Percentiles rank a stretch among this genome's conserved stretches.
Evolutionary conservation across 2,329 filamentous ascomycete species (phyloP).

Genomic region (Daldinia sp.): DNA sequence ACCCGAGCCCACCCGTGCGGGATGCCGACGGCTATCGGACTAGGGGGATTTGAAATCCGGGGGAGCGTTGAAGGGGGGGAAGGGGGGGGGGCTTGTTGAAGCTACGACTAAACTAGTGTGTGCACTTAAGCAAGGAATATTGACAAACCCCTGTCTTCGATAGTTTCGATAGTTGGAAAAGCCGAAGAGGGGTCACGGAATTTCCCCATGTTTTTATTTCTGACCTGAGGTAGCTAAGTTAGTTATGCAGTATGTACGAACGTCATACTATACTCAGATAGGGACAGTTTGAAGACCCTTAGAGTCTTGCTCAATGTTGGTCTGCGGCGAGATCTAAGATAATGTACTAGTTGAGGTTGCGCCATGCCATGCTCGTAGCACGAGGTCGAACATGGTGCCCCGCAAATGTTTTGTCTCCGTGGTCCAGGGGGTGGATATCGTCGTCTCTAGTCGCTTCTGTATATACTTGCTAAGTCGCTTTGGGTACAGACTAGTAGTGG

Average conservation of each 20-base stretch:
- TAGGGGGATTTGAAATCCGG: slow-evolving; percentile 2
- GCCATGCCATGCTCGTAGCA: slow-evolving; percentile 25
- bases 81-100: background rate
- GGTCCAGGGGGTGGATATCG: slow-evolving; percentile 15
- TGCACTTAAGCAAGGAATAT: background rate
- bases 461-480: background rate
- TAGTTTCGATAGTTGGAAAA: background rate
- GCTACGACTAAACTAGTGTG: background rate
- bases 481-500: background rate
- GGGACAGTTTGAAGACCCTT: slow-evolving; percentile 4
- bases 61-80: background rate
- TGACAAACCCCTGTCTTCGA: background rate
- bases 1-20: slow-evolving; percentile 9
- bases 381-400: slow-evolving; percentile 20
- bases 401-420: slow-evolving; percentile 19
- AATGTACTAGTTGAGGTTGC: slow-evolving; percentile 13
- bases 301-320: background rate
- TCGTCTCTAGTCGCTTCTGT: background rate
- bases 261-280: slow-evolving; percentile 3
- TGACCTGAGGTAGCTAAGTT: background rate
- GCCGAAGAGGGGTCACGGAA: slow-evolving; percentile 3
- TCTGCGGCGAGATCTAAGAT: slow-evolving; percentile 7
- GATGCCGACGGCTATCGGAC: slow-evolving; percentile 12
- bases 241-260: slow-evolving; percentile 1
- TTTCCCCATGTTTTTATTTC: slow-evolving; percentile 2